Evolutionary conservation across 495 filamentous ascomycete genomes (phyloP).

Genomic region (Aspergillus heteromorphus): DNA sequence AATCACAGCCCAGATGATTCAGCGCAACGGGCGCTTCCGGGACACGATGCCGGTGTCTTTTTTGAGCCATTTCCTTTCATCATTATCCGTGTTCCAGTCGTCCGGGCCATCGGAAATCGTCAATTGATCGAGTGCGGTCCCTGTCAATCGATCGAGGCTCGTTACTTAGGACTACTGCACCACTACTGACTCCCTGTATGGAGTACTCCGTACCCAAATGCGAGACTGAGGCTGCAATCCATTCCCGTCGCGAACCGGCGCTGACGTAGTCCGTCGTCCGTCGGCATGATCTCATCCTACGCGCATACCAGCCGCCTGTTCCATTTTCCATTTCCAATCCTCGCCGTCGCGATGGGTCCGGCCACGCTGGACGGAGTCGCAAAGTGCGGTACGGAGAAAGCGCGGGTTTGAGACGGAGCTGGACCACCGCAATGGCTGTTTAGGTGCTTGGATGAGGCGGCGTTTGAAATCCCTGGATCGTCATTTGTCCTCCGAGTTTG

Average conservation of each 20-base stretch:
- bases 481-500: conserved; percentile 12
- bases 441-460: background rate
- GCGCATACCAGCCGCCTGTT: background rate
- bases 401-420: background rate
- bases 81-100: no score
- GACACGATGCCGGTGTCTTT: conserved; percentile 12
- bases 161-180: no score
- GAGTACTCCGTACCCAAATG: background rate
- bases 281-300: background rate
- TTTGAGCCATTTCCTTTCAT: background rate
- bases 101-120: no score
- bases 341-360: background rate
- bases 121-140: no score
- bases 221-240: no score
- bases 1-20: conserved; percentile 39
- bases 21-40: conserved; percentile 35
- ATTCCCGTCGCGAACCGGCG: no score
- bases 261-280: background rate
- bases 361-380: background rate
- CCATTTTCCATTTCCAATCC: background rate
- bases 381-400: background rate
- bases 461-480: conserved; percentile 9
- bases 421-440: background rate
- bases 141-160: no score
- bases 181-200: no score